Base-by-base conservation (phyloP, 352 stramenopile genomes). In the Globisporangium uncinulatum region DNA sequence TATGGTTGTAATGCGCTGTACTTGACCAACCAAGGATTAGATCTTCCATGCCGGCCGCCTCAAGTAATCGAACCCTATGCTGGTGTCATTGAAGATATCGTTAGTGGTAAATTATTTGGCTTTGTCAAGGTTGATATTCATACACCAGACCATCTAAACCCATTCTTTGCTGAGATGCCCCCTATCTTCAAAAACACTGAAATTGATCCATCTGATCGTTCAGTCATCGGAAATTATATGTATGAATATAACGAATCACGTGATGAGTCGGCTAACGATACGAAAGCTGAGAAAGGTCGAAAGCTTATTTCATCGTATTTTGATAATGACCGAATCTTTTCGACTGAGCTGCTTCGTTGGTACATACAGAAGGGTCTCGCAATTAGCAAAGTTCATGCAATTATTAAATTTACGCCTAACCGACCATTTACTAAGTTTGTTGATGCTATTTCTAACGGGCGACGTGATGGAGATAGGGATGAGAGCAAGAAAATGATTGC, bases 111-210 rank as follows among this genome's bases (percentile, higher is more conserved):
- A 20, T 2, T 65, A 0, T 79, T 79, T 53, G 70, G 70, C 0
- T 75, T 79, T 17, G 39, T 75, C 4, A 61, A 79, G 51, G 73
- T 61, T 55, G 67, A 75, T 63, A 75, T 79, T 45, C 10, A 57
- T 43, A 73, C 59, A 17, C 70, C 70, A 13, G 57, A 67, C 1
- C 47, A 72, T 29, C 51, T 76, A 0, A 74, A 72, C 54, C 37
- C 68, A 0, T 67, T 72, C 34, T 79, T 73, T n/a, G 54, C 14
- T 50, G 66, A 78, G 39, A 74, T 74, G 63, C 65, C 54, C 5
- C 61, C 66, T 7, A 73, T 74, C 7, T 78, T 74, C 32, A 78
- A 78, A 74, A 74, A 43, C 14, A 55, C 43, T 1, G 20, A 57
- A 15, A 70, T 74, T 42, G 61, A 72, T 36, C 49, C 42, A 19